These are phyloP conservation scores for Phyllosticta citriasiana DNA, from an alignment of 2,329 filamentous ascomycete species.

Conservation along the genomic window DNA sequence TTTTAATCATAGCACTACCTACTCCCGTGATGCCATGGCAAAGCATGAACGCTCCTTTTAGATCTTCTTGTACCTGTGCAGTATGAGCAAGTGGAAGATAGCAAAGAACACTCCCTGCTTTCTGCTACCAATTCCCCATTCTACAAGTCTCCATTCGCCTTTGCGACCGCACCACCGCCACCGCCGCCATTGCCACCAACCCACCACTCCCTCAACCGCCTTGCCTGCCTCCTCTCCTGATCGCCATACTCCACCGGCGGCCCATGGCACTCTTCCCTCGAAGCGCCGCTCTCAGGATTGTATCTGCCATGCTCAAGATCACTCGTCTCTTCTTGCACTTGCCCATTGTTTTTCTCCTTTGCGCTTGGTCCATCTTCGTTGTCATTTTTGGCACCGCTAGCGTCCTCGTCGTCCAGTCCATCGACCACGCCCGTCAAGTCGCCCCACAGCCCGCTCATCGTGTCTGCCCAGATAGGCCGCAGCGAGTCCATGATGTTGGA, in stretches of 20 bases:
- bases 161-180: neutral
- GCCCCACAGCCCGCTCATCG: slow-evolving; percentile 21
- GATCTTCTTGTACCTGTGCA: too few species aligned
- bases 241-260: slow-evolving; percentile 37
- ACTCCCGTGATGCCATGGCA: too few species aligned
- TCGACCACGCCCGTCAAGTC: slow-evolving; percentile 6
- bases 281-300: slow-evolving; percentile 9
- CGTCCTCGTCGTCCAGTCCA: neutral
- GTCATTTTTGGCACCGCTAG: neutral
- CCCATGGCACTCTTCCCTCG: slow-evolving; percentile 35
- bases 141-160: too few species aligned
- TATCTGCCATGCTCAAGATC: neutral
- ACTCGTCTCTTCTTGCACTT: neutral
- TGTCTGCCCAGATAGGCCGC: slow-evolving; percentile 20
- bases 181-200: neutral
- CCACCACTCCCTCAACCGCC: slow-evolving; percentile 33
- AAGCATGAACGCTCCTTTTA: too few species aligned
- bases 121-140: too few species aligned
- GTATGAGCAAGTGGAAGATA: too few species aligned
- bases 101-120: too few species aligned
- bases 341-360: neutral
- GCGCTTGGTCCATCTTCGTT: neutral
- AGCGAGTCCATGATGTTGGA: neutral
- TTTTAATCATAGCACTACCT: too few species aligned
- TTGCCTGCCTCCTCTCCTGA: slow-evolving; percentile 34